Evolutionary conservation across 2,329 filamentous ascomycete species (phyloP), one percentile per base, ranked within the genome.

Genomic region (Penicillium palitans): DNA sequence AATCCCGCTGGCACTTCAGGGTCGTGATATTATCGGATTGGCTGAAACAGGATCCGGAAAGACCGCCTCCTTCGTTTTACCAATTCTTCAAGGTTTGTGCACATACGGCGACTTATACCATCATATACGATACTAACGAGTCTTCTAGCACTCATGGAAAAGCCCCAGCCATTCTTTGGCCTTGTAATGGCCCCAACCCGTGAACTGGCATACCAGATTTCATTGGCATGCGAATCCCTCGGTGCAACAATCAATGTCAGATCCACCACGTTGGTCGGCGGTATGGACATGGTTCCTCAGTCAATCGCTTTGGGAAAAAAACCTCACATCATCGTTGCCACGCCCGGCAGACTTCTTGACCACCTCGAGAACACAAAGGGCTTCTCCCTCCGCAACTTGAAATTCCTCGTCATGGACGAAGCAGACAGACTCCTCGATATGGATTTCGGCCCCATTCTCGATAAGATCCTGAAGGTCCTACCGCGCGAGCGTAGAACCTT

Each of bases 291-390:
- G 91, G 90, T 97, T 1, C 85, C 90, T 0, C 95, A 99, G 74
- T 78, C 90, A 1, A 96, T 99, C 63, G 90, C 93, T 0, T 84
- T 99, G 0, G 91, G 90, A n/a, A 97, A 96, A 82, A 93, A 93
- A 68, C 95, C 95, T 8, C 95, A 99, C 70, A 88, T 99, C 25
- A 81, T 98, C 24, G 93, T 98, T 40, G 93, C 93, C 0, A 97
- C 93, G 0, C 93, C 93, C 0, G 93, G 93, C 52, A 86, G 93
- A 57, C 79, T 97, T 24, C 81, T 97, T 5, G 95, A 98, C 69
- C 95, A 99, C 68, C 80, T 98, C 9, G 92, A 98, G 73, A 96
- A 96, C 77, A 99, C 95, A 2, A 97, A 96, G 75, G 93, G 95
- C 12, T 98, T 99, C 77, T 93, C 89, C 2, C 79, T 98, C 49